Evolutionary conservation across 1,139 yeast genomes (phyloP), one percentile per base, ranked within the genome.

Genomic region (Nematodospora anomalae): DNA sequence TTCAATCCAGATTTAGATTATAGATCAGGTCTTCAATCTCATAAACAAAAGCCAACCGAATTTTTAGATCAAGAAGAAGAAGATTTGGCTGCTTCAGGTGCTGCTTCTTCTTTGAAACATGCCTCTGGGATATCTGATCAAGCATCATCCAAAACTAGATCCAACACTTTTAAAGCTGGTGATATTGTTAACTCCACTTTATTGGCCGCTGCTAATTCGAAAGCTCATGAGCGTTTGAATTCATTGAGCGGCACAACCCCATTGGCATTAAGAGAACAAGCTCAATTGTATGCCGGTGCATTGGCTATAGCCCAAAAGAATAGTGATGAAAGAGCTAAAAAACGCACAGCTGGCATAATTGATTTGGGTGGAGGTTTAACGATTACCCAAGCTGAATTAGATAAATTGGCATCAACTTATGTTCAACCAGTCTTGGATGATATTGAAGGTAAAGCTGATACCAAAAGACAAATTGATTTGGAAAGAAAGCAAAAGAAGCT

Each of bases 321-420:
- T 47, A 64, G 75, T 40, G 74, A 74, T 39, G 80, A 76, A 50
- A 71, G 89, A 50, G 55, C 76, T 40, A 74, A 67, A 39, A 55
- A 47, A 37, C 53, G 62, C 47, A 61, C 64, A 39, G 52, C 61
- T 32, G 88, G 87, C 33, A 73, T 82, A 55, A 72, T 88, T 50
- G 75, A 88, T 53, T 66, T 90, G 47, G 98, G 98, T 44, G 96
- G 96, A 48, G 97, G 97, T 3, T 72, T 87, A 48, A 78, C 76
- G 52, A 80, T 90, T 74, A 71, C 85, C 34, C 85, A 76, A 45
- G 74, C 71, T 16, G 96, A 90, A 55, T 78, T 92, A 44, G 84
- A 85, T 45, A 76, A 75, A 37, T 79, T 92, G 69, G 97, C 97
- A n/a, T 67, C 80, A 40, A 74, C 81, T 37, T 73, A 86, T 54